These are phyloP conservation scores for Neurospora sp. DNA, from an alignment of 495 filamentous ascomycete species.

Conservation along the genomic window DNA sequence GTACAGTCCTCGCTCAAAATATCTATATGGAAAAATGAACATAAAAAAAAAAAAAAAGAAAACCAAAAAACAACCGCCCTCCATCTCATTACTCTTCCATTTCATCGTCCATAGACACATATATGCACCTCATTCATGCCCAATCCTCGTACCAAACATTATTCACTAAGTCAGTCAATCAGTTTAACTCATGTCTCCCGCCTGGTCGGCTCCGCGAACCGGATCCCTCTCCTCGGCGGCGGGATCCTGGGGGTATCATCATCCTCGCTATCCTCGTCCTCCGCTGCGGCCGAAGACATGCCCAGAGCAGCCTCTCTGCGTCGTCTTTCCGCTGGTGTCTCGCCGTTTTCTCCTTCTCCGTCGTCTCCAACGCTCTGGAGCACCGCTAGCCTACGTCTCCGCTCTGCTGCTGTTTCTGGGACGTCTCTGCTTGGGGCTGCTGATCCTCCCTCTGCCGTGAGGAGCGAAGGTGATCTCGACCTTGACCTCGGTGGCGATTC, in stretches of 20 bases:
- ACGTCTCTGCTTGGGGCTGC: conserved; percentile 13
- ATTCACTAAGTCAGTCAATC: neutral
- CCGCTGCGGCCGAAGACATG: conserved; percentile 39
- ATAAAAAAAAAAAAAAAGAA: neutral
- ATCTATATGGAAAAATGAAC: neutral
- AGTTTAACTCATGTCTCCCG: conserved; percentile 4
- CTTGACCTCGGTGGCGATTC: conserved; percentile 6
- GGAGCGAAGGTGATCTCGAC: neutral
- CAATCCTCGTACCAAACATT: neutral
- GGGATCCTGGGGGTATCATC: conserved; percentile 45
- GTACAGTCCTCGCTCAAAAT: neutral
- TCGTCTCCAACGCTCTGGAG: conserved; percentile 19
- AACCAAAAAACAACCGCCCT: neutral
- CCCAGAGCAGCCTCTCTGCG: conserved; percentile 82
- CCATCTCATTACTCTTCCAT: neutral
- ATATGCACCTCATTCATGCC: conserved; percentile 1
- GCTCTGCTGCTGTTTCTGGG: conserved; percentile 32
- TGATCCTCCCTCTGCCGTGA: conserved; percentile 2
- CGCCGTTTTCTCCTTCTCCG: conserved; percentile 40
- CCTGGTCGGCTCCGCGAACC: conserved; percentile 34
- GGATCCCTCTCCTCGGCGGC: conserved; percentile 30
- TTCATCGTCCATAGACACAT: neutral
- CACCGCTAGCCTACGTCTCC: conserved; percentile 31
- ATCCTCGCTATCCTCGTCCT: conserved; percentile 53
- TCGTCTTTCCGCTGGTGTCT: conserved; percentile 75